Base-by-base conservation (phyloP, 345 rosid species). In the Dimocarpus longan region DNA sequence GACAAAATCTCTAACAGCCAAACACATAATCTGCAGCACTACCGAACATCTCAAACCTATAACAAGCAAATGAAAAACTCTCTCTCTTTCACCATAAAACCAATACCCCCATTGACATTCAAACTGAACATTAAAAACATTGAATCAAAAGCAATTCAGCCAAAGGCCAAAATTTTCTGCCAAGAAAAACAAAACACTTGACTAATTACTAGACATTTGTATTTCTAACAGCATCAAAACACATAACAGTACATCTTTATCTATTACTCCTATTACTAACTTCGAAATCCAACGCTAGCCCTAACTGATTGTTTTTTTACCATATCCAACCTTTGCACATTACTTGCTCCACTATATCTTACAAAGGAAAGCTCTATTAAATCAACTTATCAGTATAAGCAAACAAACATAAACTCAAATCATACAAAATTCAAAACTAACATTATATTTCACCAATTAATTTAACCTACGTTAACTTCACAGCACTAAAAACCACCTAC, bases 191-290 rank as follows among this genome's bases (percentile, higher is more conserved):
- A 28, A n/a, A 66, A 56, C 9, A 18, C 52, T 73, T 21, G 15
- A 59, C 67, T 71, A 56, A 54, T 71, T 71, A 32, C 64, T 9
- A 71, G 15, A 59, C 48, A 8, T 73, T 40, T 39, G 66, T 10
- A 8, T 59, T 71, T 54, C 44, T 59, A 57, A 18, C 52, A 42
- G 9, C 60, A 63, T 21, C 59, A 44, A 11, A 11, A 46, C 12
- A 46, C 52, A 46, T 24, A 46, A 64, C 8, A 1, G 18, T 54
- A 16, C 2, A 16, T 15, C 12, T 16, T 54, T 54, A 26, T 26
- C 28, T 50, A 50, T 1, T 26, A 26, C 28, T 26, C 28, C n/a
- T 15, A 54, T 54, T 16, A 54, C 59, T 22, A 60, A 60, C 65
- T 5, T 6, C 13, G 0, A 6, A 60, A 24, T 46, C 39, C 62